Evolutionary conservation across 495 filamentous ascomycete species (phyloP).

Genomic region (Xylaria telfairii): DNA sequence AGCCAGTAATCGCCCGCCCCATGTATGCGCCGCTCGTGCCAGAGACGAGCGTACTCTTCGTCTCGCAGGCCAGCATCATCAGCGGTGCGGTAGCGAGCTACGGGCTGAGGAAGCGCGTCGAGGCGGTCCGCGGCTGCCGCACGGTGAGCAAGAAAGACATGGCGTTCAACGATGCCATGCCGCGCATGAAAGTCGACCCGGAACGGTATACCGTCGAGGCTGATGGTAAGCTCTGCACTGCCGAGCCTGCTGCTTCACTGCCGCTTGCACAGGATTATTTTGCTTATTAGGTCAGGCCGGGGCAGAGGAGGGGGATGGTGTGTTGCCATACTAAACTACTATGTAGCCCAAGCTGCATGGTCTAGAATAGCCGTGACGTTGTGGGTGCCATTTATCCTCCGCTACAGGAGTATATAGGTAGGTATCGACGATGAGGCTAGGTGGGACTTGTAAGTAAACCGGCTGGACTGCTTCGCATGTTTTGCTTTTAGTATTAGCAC

Average conservation of each 20-base stretch:
- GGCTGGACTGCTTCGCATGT: neutral
- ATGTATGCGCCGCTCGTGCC: slow-evolving; percentile 87
- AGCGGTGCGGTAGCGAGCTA: slow-evolving; percentile 71
- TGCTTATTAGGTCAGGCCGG: slow-evolving; percentile 64
- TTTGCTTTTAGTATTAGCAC: neutral
- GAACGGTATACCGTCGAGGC: slow-evolving; percentile 91
- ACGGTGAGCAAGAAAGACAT: slow-evolving; percentile 87
- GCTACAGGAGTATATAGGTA: neutral
- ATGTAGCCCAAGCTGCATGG: neutral
- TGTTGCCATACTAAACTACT: neutral
- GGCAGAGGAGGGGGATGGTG: neutral
- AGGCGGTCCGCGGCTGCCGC: slow-evolving; percentile 81
- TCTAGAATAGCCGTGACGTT: neutral
- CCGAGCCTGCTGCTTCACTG: slow-evolving; percentile 73
- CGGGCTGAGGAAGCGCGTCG: slow-evolving; percentile 78
- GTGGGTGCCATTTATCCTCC: neutral
- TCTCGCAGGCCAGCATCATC: slow-evolving; percentile 74
- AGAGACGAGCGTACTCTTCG: slow-evolving; percentile 78
- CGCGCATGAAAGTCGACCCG: slow-evolving; percentile 92
- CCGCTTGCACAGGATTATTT: slow-evolving; percentile 85
- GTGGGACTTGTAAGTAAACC: neutral
- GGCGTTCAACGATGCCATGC: slow-evolving; percentile 89
- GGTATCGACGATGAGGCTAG: neutral
- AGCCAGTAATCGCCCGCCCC: slow-evolving; percentile 83
- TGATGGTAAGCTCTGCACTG: slow-evolving; percentile 76